Conservation (phyloP, 345 rosid genomes). For the Salix udensis region DNA sequence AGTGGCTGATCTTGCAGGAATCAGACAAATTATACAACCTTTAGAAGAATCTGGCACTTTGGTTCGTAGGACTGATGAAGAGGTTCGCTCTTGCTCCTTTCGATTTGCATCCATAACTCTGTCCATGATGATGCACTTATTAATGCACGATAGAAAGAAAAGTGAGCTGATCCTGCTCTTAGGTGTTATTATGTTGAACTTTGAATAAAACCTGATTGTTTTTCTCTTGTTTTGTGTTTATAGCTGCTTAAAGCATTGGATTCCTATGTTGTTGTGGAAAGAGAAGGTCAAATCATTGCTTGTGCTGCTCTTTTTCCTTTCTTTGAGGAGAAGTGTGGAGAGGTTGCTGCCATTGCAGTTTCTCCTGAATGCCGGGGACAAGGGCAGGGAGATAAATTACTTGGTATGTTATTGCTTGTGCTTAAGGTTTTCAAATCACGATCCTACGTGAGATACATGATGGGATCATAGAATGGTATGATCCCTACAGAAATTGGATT, state of each 20-base stretch:
- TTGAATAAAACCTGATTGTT: neutral
- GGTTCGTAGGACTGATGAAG: conserved; percentile 66
- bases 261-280: conserved; percentile 69
- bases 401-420: conserved; percentile 43
- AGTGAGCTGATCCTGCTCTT: neutral
- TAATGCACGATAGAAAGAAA: conserved; percentile 1
- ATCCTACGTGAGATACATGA: too few relatives aligned
- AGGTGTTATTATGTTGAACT: conserved; percentile 1
- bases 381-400: conserved; percentile 93
- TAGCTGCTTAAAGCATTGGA: conserved; percentile 67
- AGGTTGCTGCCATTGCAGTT: conserved; percentile 91
- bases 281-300: conserved; percentile 91
- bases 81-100: conserved; percentile 40
- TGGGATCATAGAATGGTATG: too few relatives aligned
- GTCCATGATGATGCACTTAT: neutral
- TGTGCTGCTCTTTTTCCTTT: conserved; percentile 91
- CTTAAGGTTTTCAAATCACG: neutral
- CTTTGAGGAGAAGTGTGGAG: conserved; percentile 77
- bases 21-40: conserved; percentile 65
- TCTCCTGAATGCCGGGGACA: conserved; percentile 91
- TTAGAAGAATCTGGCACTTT: conserved; percentile 67
- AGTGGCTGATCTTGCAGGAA: conserved; percentile 66
- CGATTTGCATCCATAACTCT: neutral
- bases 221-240: conserved; percentile 13
- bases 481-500: too few relatives aligned